These are phyloP conservation scores for Gigaspora rosea DNA, from an alignment of 192 early-diverging fungal genomes.

Conservation along the genomic window DNA sequence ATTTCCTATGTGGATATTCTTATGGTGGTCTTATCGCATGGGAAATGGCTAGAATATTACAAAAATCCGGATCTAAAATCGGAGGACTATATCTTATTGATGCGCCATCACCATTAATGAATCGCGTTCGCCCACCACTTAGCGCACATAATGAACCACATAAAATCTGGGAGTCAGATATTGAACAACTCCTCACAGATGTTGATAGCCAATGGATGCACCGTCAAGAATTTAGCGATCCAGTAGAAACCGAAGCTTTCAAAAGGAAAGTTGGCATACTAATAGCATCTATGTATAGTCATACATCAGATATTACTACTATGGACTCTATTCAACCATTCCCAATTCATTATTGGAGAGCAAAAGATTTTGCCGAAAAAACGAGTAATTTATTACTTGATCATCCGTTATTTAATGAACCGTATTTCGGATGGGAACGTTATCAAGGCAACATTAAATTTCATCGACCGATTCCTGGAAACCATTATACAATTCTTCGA, in stretches of 20 bases:
- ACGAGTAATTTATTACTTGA: slow-evolving; percentile 17
- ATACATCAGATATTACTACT: slow-evolving; percentile 11
- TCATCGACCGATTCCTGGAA: background rate
- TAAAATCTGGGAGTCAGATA: slow-evolving; percentile 11
- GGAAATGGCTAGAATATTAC: slow-evolving; percentile 27
- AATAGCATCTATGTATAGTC: slow-evolving; percentile 8
- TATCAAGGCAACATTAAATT: slow-evolving; percentile 15
- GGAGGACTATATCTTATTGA: slow-evolving; percentile 30
- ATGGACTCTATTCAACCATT: background rate
- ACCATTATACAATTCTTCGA: slow-evolving; percentile 9
- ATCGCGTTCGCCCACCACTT: background rate
- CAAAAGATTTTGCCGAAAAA: slow-evolving; percentile 22
- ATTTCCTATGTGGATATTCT: slow-evolving; percentile 31
- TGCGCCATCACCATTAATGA: slow-evolving; percentile 11
- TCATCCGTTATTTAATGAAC: slow-evolving; percentile 24
- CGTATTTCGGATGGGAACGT: slow-evolving; percentile 16
- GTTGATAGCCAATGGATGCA: slow-evolving; percentile 31
- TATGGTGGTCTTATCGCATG: slow-evolving; percentile 33
- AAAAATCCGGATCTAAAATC: slow-evolving; percentile 5
- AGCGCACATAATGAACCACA: slow-evolving; percentile 4
- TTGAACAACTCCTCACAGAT: slow-evolving; percentile 26
- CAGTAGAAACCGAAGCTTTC: background rate
- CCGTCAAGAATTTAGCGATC: background rate
- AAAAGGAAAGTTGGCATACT: slow-evolving; percentile 6
- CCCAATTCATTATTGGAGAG: slow-evolving; percentile 21